phyloP scores from a whole-genome alignment of 2,329 filamentous ascomycete species.

The Aspergillus latus region DNA sequence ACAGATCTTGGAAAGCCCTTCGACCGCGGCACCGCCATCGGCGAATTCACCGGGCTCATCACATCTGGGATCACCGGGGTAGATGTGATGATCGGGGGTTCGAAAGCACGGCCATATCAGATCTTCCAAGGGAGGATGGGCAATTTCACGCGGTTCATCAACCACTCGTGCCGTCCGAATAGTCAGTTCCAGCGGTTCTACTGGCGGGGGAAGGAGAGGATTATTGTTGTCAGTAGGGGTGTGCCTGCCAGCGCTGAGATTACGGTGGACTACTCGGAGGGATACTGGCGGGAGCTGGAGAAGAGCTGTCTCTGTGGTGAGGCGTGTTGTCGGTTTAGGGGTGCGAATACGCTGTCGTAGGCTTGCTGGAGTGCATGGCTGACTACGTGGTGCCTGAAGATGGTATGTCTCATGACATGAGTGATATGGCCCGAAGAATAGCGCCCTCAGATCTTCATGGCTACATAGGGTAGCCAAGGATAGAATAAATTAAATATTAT shows the following conservation, averaged over 20 bases:
- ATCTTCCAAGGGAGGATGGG: slow-evolving; percentile 58
- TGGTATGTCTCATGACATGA: neutral
- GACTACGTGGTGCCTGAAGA: slow-evolving; percentile 13
- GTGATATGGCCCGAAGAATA: neutral
- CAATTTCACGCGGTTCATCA: slow-evolving; percentile 61
- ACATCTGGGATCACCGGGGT: slow-evolving; percentile 53
- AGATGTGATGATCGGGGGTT: slow-evolving; percentile 56
- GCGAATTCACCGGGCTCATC: slow-evolving; percentile 57
- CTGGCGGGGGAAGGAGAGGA: slow-evolving; percentile 57
- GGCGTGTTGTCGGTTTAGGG: slow-evolving; percentile 44
- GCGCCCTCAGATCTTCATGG: no score
- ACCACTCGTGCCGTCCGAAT: slow-evolving; percentile 59
- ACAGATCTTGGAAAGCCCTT: slow-evolving; percentile 38
- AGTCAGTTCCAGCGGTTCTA: slow-evolving; percentile 57
- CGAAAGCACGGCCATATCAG: slow-evolving; percentile 47
- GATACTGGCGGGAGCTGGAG: slow-evolving; percentile 58
- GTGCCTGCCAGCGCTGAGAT: slow-evolving; percentile 55
- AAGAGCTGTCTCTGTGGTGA: slow-evolving; percentile 58
- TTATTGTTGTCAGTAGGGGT: slow-evolving; percentile 57
- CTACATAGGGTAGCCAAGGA: no score
- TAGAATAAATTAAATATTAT: no score
- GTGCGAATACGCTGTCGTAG: neutral
- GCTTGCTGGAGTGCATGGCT: neutral
- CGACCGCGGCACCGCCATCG: slow-evolving; percentile 54
- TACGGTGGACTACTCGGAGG: slow-evolving; percentile 59